Evolutionary conservation across 2,329 filamentous ascomycete genomes (phyloP).

Genomic region (Colletotrichum ledebouriae): DNA sequence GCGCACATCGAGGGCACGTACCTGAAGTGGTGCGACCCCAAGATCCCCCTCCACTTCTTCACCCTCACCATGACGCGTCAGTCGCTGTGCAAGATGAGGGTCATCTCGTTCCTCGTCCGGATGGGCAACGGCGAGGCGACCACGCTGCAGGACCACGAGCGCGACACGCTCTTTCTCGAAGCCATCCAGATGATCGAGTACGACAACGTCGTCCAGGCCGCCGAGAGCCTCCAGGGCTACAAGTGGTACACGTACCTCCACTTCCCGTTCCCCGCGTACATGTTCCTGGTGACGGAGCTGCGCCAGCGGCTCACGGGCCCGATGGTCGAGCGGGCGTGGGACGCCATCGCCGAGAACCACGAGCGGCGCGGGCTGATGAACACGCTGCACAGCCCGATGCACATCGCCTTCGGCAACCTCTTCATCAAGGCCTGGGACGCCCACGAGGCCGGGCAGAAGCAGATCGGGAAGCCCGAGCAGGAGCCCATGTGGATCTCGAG

Average conservation of each 20-base stretch:
- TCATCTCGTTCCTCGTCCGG: constrained; percentile 66
- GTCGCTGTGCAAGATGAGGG: constrained; percentile 68
- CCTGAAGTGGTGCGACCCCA: constrained; percentile 68
- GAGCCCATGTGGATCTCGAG: constrained; percentile 62
- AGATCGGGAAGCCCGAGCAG: constrained; percentile 57
- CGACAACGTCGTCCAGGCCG: constrained; percentile 67
- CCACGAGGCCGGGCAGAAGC: constrained; percentile 61
- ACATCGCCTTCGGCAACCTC: constrained; percentile 68
- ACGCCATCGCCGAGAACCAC: constrained; percentile 68
- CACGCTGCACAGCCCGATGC: constrained; percentile 67
- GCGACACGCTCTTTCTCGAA: constrained; percentile 66
- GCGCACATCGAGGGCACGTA: constrained; percentile 69
- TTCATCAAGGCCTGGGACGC: constrained; percentile 75
- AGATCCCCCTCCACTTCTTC: constrained; percentile 71
- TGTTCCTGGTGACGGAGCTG: constrained; percentile 70
- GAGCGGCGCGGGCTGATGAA: constrained; percentile 63
- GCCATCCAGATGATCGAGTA: constrained; percentile 71
- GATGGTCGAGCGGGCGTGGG: constrained; percentile 71
- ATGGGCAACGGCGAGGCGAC: constrained; percentile 56
- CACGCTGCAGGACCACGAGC: constrained; percentile 60
- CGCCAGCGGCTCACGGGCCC: constrained; percentile 65
- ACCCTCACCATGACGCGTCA: constrained; percentile 70
- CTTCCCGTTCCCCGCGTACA: constrained; percentile 72
- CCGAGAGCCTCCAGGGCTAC: constrained; percentile 65
- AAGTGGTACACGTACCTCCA: constrained; percentile 71